Evolutionary conservation across 1,139 yeast species (phyloP).

Genomic region (Kodamaea ohmeri): DNA sequence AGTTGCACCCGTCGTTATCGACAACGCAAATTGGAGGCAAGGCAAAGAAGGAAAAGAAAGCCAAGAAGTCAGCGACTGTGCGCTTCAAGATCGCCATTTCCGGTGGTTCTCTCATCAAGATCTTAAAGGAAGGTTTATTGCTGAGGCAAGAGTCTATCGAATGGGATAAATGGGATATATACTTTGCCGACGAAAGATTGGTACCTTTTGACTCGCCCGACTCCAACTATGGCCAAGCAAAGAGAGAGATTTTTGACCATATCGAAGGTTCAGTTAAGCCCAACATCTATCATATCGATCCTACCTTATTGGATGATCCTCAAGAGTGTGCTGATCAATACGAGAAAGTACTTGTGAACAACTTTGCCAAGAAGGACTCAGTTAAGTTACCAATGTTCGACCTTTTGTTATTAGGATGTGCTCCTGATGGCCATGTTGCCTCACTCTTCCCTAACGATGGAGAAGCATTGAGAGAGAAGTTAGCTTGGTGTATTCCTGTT

Average conservation of each 20-base stretch:
- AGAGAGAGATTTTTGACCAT: slow-evolving; percentile 73
- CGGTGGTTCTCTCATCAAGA: slow-evolving; percentile 89
- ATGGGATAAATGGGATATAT: slow-evolving; percentile 83
- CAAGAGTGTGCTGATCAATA: slow-evolving; percentile 93
- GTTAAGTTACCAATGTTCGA: slow-evolving; percentile 96
- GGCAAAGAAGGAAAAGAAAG: slow-evolving; percentile 35
- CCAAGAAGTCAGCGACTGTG: slow-evolving; percentile 48
- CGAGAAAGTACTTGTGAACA: slow-evolving; percentile 79
- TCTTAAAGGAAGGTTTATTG: slow-evolving; percentile 79
- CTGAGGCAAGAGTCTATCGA: slow-evolving; percentile 58
- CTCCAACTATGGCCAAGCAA: slow-evolving; percentile 87
- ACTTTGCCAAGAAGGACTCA: slow-evolving; percentile 95
- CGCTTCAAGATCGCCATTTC: slow-evolving; percentile 88
- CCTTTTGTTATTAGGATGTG: slow-evolving; percentile 86
- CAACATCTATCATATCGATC: slow-evolving; percentile 79
- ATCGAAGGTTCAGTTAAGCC: slow-evolving; percentile 58
- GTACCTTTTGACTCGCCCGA: slow-evolving; percentile 69
- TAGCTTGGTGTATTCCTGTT: slow-evolving; percentile 96
- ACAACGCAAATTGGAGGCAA: slow-evolving; percentile 10
- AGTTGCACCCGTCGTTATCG: slow-evolving; percentile 8
- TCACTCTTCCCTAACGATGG: slow-evolving; percentile 89
- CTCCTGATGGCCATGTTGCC: slow-evolving; percentile 98
- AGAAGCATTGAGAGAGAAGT: slow-evolving; percentile 79
- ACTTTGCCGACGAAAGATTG: slow-evolving; percentile 70
- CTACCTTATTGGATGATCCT: slow-evolving; percentile 71